Evolutionary conservation across 1,284 basidiomycete species (phyloP).

Genomic region (Ustilago trichophora): DNA sequence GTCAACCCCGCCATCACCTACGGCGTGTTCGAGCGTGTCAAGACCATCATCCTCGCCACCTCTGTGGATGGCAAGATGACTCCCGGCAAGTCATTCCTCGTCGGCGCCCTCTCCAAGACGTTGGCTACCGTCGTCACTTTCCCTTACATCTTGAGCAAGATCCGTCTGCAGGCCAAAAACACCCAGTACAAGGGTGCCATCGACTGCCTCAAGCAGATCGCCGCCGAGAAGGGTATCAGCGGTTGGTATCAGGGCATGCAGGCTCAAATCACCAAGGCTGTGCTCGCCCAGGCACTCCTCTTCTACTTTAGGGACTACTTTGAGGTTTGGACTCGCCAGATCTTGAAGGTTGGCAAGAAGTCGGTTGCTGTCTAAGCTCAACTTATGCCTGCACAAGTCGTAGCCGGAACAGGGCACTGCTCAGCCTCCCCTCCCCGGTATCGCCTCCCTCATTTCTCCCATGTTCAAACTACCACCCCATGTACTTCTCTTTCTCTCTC

Average conservation of each 20-base stretch:
- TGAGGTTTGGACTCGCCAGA: constrained; percentile 63
- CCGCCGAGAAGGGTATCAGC: constrained; percentile 70
- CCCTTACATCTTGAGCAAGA: constrained; percentile 87
- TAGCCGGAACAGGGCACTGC: too few species aligned
- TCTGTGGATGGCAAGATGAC: constrained; percentile 75
- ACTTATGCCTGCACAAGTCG: not conserved
- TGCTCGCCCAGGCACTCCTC: constrained; percentile 76
- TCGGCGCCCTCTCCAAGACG: constrained; percentile 95
- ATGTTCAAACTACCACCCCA: constrained; percentile 1
- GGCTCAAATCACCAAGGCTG: constrained; percentile 88
- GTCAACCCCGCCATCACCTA: constrained; percentile 97
- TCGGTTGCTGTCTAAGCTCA: constrained; percentile 11
- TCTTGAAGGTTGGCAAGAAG: constrained; percentile 49
- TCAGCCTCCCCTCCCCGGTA: too few species aligned
- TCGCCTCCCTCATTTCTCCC: not conserved
- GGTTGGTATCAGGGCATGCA: constrained; percentile 98
- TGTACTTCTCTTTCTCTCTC: constrained; percentile 13
- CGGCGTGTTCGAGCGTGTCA: constrained; percentile 87
- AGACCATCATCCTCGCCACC: constrained; percentile 71
- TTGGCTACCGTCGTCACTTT: constrained; percentile 77
- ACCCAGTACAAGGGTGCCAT: constrained; percentile 76
- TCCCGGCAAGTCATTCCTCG: constrained; percentile 81
- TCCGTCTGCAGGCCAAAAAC: constrained; percentile 84
- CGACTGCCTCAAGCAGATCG: constrained; percentile 79
- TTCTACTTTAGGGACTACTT: constrained; percentile 66